A percentile compares a stretch with the other conserved stretches of the same genome.
Evolutionary conservation across 2,329 filamentous ascomycete species (phyloP).

Genomic region (Proliferodiscus dingleyae): DNA sequence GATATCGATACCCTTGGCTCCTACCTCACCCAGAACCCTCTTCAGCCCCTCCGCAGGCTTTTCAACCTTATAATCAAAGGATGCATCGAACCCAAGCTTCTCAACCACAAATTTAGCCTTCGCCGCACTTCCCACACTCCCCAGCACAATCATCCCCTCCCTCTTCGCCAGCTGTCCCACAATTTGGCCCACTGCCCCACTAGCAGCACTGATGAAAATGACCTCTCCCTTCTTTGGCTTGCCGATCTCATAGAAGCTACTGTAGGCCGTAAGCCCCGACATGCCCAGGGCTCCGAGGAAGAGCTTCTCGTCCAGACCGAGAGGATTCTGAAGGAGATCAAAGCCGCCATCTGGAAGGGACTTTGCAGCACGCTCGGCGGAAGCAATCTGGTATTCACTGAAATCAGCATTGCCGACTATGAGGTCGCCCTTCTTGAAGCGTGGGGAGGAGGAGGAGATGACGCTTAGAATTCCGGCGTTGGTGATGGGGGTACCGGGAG

Average conservation of each 20-base stretch:
- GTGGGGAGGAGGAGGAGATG: constrained; percentile 57
- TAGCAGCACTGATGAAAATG: constrained; percentile 68
- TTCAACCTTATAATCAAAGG: constrained; percentile 79
- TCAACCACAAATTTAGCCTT: constrained; percentile 71
- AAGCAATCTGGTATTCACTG: constrained; percentile 62
- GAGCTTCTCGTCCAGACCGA: constrained; percentile 56
- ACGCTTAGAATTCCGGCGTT: constrained; percentile 64
- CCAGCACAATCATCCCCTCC: constrained; percentile 67
- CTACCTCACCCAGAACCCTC: constrained; percentile 46
- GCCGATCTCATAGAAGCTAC: constrained; percentile 65
- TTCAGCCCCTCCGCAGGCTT: constrained; percentile 55
- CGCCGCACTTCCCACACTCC: constrained; percentile 67
- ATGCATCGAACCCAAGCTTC: constrained; percentile 64
- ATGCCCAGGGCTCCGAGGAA: constrained; percentile 75
- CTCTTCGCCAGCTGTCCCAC: constrained; percentile 68
- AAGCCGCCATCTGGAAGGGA: constrained; percentile 37
- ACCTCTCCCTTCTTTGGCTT: constrained; percentile 66
- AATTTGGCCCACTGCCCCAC: constrained; percentile 66
- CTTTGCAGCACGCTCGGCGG: constrained; percentile 32
- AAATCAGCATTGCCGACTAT: constrained; percentile 52
- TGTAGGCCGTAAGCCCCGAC: constrained; percentile 69
- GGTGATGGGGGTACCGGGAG: constrained; percentile 63
- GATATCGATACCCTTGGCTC: constrained; percentile 67
- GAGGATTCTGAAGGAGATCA: constrained; percentile 60
- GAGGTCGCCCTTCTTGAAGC: constrained; percentile 63